Evolutionary conservation across 345 rosid species (phyloP).

Genomic region (Hypericum perforatum): DNA sequence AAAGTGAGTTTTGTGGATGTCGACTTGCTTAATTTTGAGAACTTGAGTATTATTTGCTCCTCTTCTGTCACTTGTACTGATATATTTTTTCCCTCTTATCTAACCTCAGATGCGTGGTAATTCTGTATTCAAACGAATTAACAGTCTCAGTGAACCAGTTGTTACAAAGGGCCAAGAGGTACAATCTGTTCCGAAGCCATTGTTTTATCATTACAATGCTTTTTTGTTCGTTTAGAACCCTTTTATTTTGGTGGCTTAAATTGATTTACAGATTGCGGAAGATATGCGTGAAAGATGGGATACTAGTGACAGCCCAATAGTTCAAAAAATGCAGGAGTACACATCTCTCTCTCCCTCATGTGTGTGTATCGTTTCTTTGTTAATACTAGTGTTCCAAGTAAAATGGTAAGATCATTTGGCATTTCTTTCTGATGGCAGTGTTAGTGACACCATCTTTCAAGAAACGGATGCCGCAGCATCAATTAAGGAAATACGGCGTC

Average conservation of each 20-base stretch:
- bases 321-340: conserved; percentile 96
- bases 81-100: not conserved
- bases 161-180: conserved; percentile 91
- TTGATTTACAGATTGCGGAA: conserved; percentile 64
- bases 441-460: conserved; percentile 61
- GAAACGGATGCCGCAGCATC: conserved; percentile 92
- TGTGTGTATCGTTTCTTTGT: not conserved
- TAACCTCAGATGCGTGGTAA: conserved; percentile 53
- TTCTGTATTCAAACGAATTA: conserved; percentile 55
- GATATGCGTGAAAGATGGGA: conserved; percentile 95
- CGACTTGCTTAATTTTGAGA: not conserved
- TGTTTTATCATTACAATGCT: not conserved
- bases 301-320: conserved; percentile 86
- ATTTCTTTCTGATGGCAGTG: conserved; percentile 42
- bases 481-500: conserved; percentile 64
- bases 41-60: not conserved
- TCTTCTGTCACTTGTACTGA: conserved; percentile 1
- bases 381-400: conserved; percentile 1
- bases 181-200: conserved; percentile 2
- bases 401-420: not conserved
- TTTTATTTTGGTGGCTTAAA: not conserved
- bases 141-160: conserved; percentile 77
- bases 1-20: conserved; percentile 35
- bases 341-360: conserved; percentile 10
- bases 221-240: not conserved